Conservation (phyloP, 2,329 filamentous ascomycete species). For the Ramularia collo-cygni region DNA sequence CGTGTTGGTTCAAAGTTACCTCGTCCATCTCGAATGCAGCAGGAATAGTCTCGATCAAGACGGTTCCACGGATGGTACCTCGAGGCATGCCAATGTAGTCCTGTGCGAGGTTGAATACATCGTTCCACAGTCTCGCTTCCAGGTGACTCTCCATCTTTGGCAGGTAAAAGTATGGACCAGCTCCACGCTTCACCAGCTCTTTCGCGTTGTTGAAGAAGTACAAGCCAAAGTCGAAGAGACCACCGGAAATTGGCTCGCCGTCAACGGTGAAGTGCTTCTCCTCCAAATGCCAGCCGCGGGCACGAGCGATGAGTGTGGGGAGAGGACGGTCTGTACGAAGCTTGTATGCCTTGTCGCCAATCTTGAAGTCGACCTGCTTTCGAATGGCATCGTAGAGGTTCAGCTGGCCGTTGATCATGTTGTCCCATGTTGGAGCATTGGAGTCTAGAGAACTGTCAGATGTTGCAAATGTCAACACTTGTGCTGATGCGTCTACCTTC, state of each 20-base stretch:
- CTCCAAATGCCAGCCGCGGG: slow-evolving; percentile 94
- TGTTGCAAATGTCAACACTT: slow-evolving; percentile 7
- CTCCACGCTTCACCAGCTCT: slow-evolving; percentile 75
- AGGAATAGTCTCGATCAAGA: slow-evolving; percentile 95
- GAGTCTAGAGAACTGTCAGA: slow-evolving; percentile 71
- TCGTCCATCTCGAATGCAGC: slow-evolving; percentile 99
- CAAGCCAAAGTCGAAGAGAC: slow-evolving; percentile 93
- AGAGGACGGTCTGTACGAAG: slow-evolving; percentile 81
- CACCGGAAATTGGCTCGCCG: slow-evolving; percentile 86
- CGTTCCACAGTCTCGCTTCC: slow-evolving; percentile 96
- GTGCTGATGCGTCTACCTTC: slow-evolving; percentile 74
- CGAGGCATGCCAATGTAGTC: slow-evolving; percentile 85
- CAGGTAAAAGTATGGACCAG: slow-evolving; percentile 94
- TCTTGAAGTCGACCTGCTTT: slow-evolving; percentile 91
- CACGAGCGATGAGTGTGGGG: slow-evolving; percentile 88
- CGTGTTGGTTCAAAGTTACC: slow-evolving; percentile 9
- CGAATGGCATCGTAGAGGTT: slow-evolving; percentile 97
- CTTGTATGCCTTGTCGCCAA: slow-evolving; percentile 93
- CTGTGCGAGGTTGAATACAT: slow-evolving; percentile 91
- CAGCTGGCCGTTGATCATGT: slow-evolving; percentile 97
- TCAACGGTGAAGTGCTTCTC: slow-evolving; percentile 98
- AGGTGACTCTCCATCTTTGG: slow-evolving; percentile 96
- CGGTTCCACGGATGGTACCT: slow-evolving; percentile 89
- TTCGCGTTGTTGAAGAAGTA: slow-evolving; percentile 97
- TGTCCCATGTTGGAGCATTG: slow-evolving; percentile 93